These are phyloP conservation scores for Penicillium glabrum DNA, from an alignment of 2,329 filamentous ascomycete species.

Conservation along the genomic window DNA sequence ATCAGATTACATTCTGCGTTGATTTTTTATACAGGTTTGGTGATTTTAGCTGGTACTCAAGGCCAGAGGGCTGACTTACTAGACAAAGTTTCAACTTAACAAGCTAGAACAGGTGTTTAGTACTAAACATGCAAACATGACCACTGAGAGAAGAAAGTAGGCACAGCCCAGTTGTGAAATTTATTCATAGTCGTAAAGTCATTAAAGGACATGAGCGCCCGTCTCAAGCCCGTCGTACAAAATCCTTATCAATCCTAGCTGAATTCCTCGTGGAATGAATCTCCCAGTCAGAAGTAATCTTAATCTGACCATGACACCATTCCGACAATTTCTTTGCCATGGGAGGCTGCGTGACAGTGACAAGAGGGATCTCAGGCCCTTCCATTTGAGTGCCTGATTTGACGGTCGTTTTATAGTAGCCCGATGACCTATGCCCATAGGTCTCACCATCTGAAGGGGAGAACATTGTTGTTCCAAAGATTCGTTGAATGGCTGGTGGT, in stretches of 20 bases:
- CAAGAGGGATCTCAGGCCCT: constrained; percentile 8
- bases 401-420: constrained; percentile 15
- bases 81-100: too few species aligned
- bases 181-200: background rate
- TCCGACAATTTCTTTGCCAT: constrained; percentile 15
- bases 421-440: background rate
- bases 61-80: too few species aligned
- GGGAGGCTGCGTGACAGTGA: constrained; percentile 10
- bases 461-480: constrained; percentile 2
- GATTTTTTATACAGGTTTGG: too few species aligned
- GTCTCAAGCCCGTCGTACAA: constrained; percentile 8
- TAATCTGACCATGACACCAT: constrained; percentile 19
- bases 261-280: constrained; percentile 25
- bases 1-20: too few species aligned
- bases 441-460: background rate
- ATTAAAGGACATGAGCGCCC: background rate
- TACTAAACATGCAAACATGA: too few species aligned
- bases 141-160: background rate
- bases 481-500: constrained; percentile 3
- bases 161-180: background rate
- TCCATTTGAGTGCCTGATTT: constrained; percentile 8
- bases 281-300: constrained; percentile 25
- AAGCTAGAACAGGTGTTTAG: too few species aligned
- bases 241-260: constrained; percentile 16
- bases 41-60: too few species aligned